These are phyloP conservation scores for Erysimum cheiri DNA, from an alignment of 441 rosid species.

Conservation along the genomic window DNA sequence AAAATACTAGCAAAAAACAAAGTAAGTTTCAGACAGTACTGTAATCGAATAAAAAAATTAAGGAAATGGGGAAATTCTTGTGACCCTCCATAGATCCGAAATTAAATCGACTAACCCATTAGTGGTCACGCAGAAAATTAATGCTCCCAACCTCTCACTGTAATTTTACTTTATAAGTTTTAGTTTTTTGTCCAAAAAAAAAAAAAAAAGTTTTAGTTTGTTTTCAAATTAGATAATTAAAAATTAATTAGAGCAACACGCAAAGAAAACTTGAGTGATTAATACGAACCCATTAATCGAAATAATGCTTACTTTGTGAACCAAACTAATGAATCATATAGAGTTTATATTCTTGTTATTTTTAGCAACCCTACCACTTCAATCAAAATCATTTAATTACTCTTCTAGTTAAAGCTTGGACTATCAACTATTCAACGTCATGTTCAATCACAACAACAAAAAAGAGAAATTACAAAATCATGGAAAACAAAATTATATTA, in stretches of 20 bases:
- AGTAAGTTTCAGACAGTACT: not conserved
- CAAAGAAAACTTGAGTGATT: too few relatives aligned
- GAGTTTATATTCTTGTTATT: not conserved
- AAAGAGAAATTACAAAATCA: slow-evolving; percentile 9
- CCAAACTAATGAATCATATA: slow-evolving; percentile 34
- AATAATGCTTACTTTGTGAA: slow-evolving; percentile 5
- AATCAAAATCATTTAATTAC: slow-evolving; percentile 27
- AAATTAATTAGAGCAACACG: too few relatives aligned
- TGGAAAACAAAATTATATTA: slow-evolving; percentile 3
- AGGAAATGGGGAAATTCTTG: slow-evolving; percentile 25
- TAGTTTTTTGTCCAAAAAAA: not conserved
- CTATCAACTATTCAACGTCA: not conserved
- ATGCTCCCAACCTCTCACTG: slow-evolving; percentile 34
- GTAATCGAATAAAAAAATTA: slow-evolving; percentile 6
- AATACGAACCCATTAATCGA: not conserved
- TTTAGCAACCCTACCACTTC: slow-evolving; percentile 22
- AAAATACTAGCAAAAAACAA: not conserved
- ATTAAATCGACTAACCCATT: slow-evolving; percentile 16
- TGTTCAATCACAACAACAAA: slow-evolving; percentile 13
- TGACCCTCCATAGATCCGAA: slow-evolving; percentile 32
- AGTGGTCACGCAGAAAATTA: slow-evolving; percentile 34
- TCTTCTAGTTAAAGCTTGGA: slow-evolving; percentile 12
- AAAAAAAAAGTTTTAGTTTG: too few relatives aligned
- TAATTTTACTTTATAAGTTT: not conserved
- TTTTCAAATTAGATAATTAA: not conserved